Evolutionary conservation across 495 filamentous ascomycete genomes (phyloP), one percentile per base, ranked within the genome.

Genomic region (Tuber umbilicatum): DNA sequence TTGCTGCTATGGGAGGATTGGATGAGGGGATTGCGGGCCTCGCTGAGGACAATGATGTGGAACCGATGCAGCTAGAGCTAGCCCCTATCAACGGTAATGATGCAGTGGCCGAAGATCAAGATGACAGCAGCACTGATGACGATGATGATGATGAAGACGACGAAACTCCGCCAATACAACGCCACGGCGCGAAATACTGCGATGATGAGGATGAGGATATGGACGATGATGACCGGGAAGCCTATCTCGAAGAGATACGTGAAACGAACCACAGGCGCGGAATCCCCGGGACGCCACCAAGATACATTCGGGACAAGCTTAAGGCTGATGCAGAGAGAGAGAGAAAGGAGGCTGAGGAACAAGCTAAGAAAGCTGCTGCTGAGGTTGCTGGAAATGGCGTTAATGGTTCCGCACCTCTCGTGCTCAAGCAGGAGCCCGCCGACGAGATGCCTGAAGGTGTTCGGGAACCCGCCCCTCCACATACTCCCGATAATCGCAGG

Each of bases 11-110:
- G 71, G 81, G 83, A 71, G 79, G 83, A 17, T 82, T 84, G 10
- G 85, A 87, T 73, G 75, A 84, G 4, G 83, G 85, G 14, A 76
- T 86, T 72, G 81, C 83, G 70, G 79, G 84, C 16, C 82, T 84
- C 9, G 84, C 86, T 73, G 75, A 84, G 5, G 83, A 85, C 69
- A 78, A 80, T 68, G 84, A 85, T 71, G 64, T 78, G 19, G 76
- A 78, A 60, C 68, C 71, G 9, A 71, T 78, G 47, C 70, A 78
- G n/a, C 69, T 82, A 6, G 78, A 80, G 10, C 55, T 70, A 17
- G 43, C 50, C 41, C 70, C 73, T 38, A 69, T 74, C 71, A 80
- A 80, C 40, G 78, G 78, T 10, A 69, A 73, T 37, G 75, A 79
- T 47, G 39, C 42, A n/a, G 47, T 27, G 31, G 75, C 71, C 39